These are phyloP conservation scores for Bruguiera gymnorhiza DNA, from an alignment of 345 rosid species.

Conservation along the genomic window DNA sequence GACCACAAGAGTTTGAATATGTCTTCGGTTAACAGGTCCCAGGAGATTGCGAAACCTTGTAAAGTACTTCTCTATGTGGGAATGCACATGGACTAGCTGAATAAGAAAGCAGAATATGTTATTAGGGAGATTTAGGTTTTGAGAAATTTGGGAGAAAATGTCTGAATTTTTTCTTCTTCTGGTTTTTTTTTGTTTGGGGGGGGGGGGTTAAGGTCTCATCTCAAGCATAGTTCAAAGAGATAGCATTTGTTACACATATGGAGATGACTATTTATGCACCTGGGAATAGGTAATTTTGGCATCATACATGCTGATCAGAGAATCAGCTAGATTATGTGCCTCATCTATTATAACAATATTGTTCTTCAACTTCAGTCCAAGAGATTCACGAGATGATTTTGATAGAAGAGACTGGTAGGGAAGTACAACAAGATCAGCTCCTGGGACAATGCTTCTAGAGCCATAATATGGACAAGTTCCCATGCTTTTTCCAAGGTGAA, in stretches of 20 bases:
- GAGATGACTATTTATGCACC: conserved; percentile 37
- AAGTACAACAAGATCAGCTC: conserved; percentile 86
- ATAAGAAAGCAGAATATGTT: conserved; percentile 13
- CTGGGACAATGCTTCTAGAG: conserved; percentile 63
- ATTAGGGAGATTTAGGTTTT: not conserved
- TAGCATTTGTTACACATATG: too few species aligned
- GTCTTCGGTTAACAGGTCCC: conserved; percentile 92
- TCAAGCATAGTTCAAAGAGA: too few species aligned
- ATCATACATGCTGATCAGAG: conserved; percentile 84
- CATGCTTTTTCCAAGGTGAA: conserved; percentile 59
- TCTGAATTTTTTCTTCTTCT: too few species aligned
- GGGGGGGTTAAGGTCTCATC: too few species aligned
- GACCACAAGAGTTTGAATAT: conserved; percentile 80
- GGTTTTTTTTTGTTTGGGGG: too few species aligned
- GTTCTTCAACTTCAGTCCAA: conserved; percentile 73
- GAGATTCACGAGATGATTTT: conserved; percentile 89
- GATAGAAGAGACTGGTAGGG: conserved; percentile 94
- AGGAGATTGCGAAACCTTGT: conserved; percentile 60
- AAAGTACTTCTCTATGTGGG: conserved; percentile 61
- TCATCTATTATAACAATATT: conserved; percentile 84
- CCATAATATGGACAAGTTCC: conserved; percentile 94
- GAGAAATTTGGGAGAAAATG: not conserved
- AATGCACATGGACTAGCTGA: conserved; percentile 71
- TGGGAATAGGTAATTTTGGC: conserved; percentile 64
- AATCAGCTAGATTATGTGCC: conserved; percentile 97